A percentile compares a stretch with the other conserved stretches of the same genome.
Evolutionary conservation across 179 eudicot species (phyloP).

Genomic region (Camellia oleifera): DNA sequence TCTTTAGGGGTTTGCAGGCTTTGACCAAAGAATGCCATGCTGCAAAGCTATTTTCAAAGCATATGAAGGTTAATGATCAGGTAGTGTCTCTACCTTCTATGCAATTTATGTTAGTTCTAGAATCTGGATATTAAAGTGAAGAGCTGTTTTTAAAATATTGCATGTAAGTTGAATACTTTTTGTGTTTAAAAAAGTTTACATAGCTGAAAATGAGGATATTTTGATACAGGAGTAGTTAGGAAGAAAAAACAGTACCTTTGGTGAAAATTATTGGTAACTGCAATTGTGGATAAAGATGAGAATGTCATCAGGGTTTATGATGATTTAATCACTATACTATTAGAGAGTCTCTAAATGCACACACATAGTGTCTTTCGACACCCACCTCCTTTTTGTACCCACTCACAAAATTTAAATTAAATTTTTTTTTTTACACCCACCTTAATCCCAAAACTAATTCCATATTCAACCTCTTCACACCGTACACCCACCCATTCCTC

Average conservation of each 20-base stretch:
- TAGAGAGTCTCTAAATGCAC: neutral
- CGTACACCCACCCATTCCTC: too few species aligned
- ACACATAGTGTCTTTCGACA: neutral
- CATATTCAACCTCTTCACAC: too few species aligned
- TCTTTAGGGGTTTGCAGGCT: slow-evolving; percentile 63
- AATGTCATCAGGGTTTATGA: neutral
- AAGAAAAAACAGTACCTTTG: neutral
- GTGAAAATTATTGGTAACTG: neutral
- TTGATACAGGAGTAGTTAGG: neutral
- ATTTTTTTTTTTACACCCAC: too few species aligned
- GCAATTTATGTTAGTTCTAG: slow-evolving; percentile 3
- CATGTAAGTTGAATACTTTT: neutral
- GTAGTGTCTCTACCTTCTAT: slow-evolving; percentile 32
- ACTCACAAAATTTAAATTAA: too few species aligned
- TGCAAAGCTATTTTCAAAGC: slow-evolving; percentile 92
- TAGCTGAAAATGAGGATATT: neutral
- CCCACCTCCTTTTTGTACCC: too few species aligned
- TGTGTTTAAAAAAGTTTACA: neutral
- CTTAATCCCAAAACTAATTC: too few species aligned
- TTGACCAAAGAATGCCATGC: slow-evolving; percentile 83
- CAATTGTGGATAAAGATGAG: neutral
- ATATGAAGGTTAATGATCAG: slow-evolving; percentile 96
- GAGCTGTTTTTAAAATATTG: neutral
- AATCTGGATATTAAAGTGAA: neutral
- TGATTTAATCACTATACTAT: neutral